Conservation (phyloP, 331 rosid species). For the Cydonia oblonga region DNA sequence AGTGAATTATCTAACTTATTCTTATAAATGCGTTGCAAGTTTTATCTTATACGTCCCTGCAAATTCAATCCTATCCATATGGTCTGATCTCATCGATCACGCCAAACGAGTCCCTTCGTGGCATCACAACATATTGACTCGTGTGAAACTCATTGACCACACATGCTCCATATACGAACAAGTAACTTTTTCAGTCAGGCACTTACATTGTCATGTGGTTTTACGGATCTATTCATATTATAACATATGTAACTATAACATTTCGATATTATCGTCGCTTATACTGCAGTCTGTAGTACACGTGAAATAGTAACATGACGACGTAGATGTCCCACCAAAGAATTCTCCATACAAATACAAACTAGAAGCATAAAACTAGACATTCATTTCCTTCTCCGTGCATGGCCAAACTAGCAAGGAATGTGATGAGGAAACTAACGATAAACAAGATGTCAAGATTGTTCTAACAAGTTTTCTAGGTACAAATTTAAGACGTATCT, state of each 20-base stretch:
- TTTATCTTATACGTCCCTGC: too few species aligned
- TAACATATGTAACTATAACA: too few species aligned
- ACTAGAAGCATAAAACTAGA: too few species aligned
- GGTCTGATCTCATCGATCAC: too few species aligned
- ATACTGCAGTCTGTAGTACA: too few species aligned
- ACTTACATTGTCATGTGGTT: not conserved
- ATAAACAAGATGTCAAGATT: slow-evolving; percentile 25
- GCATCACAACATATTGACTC: too few species aligned
- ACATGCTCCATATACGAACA: not conserved
- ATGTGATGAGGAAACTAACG: not conserved
- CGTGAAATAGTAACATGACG: not conserved
- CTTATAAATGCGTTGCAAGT: too few species aligned
- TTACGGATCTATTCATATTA: too few species aligned
- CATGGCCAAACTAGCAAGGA: not conserved
- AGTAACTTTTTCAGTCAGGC: not conserved
- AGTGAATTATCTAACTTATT: too few species aligned
- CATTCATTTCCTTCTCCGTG: not conserved
- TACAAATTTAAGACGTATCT: slow-evolving; percentile 79
- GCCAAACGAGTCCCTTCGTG: rapidly evolving
- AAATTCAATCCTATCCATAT: too few species aligned
- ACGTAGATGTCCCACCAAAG: not conserved
- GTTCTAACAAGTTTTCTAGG: slow-evolving; percentile 54
- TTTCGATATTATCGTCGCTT: too few species aligned
- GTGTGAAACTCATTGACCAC: not conserved
- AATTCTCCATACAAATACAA: not conserved